phyloP scores from a whole-genome alignment of 106 monocot species.

The Acorus calamus region DNA sequence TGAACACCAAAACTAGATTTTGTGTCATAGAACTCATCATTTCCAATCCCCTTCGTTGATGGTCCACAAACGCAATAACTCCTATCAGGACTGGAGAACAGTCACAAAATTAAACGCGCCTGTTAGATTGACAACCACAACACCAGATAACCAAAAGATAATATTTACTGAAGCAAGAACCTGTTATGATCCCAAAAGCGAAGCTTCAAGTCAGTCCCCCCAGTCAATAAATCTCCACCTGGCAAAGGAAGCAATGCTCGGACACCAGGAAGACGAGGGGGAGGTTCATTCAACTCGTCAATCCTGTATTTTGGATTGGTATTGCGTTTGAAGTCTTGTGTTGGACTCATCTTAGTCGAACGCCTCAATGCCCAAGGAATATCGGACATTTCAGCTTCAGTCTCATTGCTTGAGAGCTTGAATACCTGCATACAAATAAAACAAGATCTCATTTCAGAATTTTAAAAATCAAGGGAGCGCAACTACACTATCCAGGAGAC shows the following conservation, averaged over 20 bases:
- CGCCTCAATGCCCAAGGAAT: constrained; percentile 54
- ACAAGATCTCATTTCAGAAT: constrained; percentile 3
- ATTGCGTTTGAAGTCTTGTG: constrained; percentile 38
- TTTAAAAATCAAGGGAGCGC: background rate
- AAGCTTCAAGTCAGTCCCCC: constrained; percentile 84
- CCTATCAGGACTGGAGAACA: constrained; percentile 53
- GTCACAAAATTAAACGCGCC: background rate
- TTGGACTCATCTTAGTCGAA: constrained; percentile 37
- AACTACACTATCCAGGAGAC: too few relatives aligned
- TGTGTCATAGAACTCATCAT: constrained; percentile 60
- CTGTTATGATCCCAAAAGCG: constrained; percentile 85
- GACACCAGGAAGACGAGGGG: constrained; percentile 62
- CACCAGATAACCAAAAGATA: background rate
- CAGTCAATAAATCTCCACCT: constrained; percentile 75
- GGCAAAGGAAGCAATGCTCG: constrained; percentile 77
- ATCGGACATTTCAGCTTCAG: constrained; percentile 44
- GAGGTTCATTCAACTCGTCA: constrained; percentile 67
- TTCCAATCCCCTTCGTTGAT: constrained; percentile 49
- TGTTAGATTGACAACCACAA: background rate
- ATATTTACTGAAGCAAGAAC: constrained; percentile 19
- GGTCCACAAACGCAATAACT: constrained; percentile 80
- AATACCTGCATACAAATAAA: constrained; percentile 44
- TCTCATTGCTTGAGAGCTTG: constrained; percentile 46
- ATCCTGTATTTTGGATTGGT: constrained; percentile 56
- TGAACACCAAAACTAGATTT: constrained; percentile 70